A percentile compares a stretch with the other conserved stretches of the same genome.
phyloP scores from a whole-genome alignment of 106 monocot species.

The Acanthochlamys bracteata region DNA sequence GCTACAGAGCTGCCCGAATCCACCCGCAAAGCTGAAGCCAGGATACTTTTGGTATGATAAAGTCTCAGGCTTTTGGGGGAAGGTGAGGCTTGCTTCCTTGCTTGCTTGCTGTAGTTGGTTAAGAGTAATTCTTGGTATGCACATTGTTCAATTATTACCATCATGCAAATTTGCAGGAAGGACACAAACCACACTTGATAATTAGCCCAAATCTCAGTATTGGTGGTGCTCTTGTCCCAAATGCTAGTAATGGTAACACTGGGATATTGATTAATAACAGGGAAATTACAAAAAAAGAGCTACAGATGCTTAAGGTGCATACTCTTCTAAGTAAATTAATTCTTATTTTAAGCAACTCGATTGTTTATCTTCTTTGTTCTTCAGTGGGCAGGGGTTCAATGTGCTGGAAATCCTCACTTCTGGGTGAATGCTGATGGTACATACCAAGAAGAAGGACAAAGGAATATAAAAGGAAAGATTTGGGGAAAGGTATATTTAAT shows the following conservation, averaged over 20 bases:
- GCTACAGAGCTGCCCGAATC: constrained; percentile 47
- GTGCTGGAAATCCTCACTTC: constrained; percentile 94
- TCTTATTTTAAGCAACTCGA: too few relatives aligned
- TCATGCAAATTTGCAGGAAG: constrained; percentile 43
- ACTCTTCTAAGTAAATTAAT: too few relatives aligned
- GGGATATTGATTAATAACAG: constrained; percentile 82
- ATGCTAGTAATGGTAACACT: constrained; percentile 94
- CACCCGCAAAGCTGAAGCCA: constrained; percentile 56
- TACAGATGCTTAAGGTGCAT: constrained; percentile 82
- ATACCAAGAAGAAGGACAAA: constrained; percentile 94
- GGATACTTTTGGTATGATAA: constrained; percentile 94
- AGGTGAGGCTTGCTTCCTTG: constrained; percentile 32
- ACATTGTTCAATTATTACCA: too few relatives aligned
- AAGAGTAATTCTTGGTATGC: neutral
- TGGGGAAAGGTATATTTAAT: constrained; percentile 63
- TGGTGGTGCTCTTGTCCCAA: constrained; percentile 51
- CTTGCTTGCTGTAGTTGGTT: neutral
- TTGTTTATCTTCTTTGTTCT: neutral
- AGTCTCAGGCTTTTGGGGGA: constrained; percentile 85
- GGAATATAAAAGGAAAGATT: constrained; percentile 66
- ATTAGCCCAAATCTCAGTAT: constrained; percentile 78
- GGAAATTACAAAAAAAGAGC: constrained; percentile 81
- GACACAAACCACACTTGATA: constrained; percentile 76
- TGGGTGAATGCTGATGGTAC: constrained; percentile 99
- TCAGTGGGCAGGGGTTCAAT: constrained; percentile 88